Evolutionary conservation across 495 filamentous ascomycete species (phyloP), one percentile per base, ranked within the genome.

Genomic region (Lineolata rhizophorae): DNA sequence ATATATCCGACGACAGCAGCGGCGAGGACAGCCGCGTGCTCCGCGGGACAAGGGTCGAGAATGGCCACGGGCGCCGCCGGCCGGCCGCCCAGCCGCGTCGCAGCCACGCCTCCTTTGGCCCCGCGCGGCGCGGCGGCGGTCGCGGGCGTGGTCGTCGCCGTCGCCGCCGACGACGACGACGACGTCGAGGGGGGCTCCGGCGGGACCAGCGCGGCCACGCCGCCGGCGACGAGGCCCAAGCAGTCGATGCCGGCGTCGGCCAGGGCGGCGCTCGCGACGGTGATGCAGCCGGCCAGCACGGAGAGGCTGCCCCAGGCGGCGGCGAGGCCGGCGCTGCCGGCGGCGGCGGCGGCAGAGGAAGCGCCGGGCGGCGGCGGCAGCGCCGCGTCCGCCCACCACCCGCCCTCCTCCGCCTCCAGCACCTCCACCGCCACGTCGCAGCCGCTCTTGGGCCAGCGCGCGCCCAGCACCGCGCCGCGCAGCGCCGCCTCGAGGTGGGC

Each of bases 211-310:
- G 82, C 90, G 11, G 84, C 82, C 22, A 94, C 76, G 15, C 87
- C 87, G 3, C 85, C 87, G 10, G 76, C 62, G 3, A 92, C 78
- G 18, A 91, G 60, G 50, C 95, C 87, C 20, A 94, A 67, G 50
- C 83, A 94, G 46, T 97, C 87, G 39, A 97, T 93, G 2, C 80
- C 82, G 0, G 87, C 90, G 55, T 97, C 90, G 1, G 74, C 74
- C 52, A 97, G 72, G 4, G 90, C 87, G n/a, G 87, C 90, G 35
- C 81, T 82, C 20, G 87, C 82, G 37, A 82, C 83, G 1, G 80
- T 95, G 38, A 97, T 82, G 48, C 84, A 93, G 1, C 80, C 82
- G 17, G 81, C 76, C 4, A 97, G 57, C 22, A 90, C 77, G 48
- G 72, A 81, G 79, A 97, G 85, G 62, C 77, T 70, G 0, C 76